Evolutionary conservation across 768 basidiomycete species (phyloP).

Genomic region (Astraeus odoratus): DNA sequence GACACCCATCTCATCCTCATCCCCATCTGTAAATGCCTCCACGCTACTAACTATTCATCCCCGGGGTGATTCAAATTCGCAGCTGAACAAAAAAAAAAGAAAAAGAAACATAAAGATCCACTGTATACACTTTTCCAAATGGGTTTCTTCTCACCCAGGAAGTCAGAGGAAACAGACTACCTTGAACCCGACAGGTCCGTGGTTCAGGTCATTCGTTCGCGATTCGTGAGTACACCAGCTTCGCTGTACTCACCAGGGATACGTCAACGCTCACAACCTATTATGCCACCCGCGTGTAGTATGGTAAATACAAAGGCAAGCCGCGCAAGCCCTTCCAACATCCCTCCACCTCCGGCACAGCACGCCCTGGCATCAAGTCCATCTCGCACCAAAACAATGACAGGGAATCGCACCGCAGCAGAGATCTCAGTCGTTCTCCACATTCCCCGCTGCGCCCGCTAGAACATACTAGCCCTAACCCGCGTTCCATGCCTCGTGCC

Average conservation of each 20-base stretch:
- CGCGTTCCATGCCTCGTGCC: constrained; percentile 19
- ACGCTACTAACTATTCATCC: constrained; percentile 1
- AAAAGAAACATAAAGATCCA: not conserved
- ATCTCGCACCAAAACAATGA: constrained; percentile 12
- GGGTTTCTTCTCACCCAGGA: constrained; percentile 28
- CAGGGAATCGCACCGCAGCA: constrained; percentile 11
- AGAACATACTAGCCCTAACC: constrained; percentile 13
- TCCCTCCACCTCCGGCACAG: constrained; percentile 28
- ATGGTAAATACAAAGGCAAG: constrained; percentile 53
- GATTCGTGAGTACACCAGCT: constrained; percentile 42
- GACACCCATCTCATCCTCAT: constrained; percentile 14
- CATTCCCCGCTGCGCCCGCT: constrained; percentile 16
- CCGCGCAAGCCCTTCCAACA: constrained; percentile 37
- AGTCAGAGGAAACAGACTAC: constrained; percentile 10
- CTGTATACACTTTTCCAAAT: constrained; percentile 10
- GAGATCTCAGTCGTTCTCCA: constrained; percentile 9
- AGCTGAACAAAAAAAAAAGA: constrained; percentile 2
- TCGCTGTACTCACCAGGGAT: not conserved
- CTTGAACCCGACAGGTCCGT: constrained; percentile 39
- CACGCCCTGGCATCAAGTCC: constrained; percentile 14
- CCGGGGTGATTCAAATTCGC: not conserved
- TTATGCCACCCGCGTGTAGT: constrained; percentile 35
- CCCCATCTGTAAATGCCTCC: constrained; percentile 8
- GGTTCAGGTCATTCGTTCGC: constrained; percentile 51
- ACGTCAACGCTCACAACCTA: constrained; percentile 1